Percentiles rank a stretch among this genome's conserved stretches.
phyloP scores from a whole-genome alignment of 176 grass and related monocot species.

The Alopecurus myosuroides region DNA sequence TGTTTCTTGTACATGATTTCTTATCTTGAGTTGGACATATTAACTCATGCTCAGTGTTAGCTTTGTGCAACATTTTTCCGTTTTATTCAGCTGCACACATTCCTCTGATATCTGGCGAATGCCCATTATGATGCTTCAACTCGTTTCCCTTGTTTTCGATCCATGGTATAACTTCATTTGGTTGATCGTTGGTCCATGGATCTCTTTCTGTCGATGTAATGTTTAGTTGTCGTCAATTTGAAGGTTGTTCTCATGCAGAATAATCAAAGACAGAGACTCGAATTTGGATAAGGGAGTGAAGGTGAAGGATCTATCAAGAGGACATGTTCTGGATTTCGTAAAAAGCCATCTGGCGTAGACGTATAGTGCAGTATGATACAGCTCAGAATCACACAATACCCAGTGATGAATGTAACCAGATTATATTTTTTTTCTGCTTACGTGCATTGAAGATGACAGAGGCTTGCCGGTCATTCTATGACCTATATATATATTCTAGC shows the following conservation, averaged over 20 bases:
- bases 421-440: constrained; percentile 62
- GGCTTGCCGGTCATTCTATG: constrained; percentile 32
- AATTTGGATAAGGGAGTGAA: constrained; percentile 61
- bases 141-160: too few relatives aligned
- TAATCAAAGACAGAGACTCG: constrained; percentile 56
- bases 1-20: constrained; percentile 10
- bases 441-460: constrained; percentile 43
- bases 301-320: constrained; percentile 66
- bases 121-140: too few relatives aligned
- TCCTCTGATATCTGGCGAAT: too few relatives aligned
- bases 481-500: constrained; percentile 1
- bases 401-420: constrained; percentile 51
- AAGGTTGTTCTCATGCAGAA: too few relatives aligned
- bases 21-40: not conserved
- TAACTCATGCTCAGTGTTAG: not conserved
- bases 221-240: too few relatives aligned
- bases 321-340: constrained; percentile 48
- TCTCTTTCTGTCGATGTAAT: too few relatives aligned
- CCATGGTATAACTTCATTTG: too few relatives aligned
- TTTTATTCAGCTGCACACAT: too few relatives aligned
- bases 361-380: constrained; percentile 62
- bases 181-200: too few relatives aligned
- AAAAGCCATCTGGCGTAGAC: constrained; percentile 36
- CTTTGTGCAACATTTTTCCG: not conserved
- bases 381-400: too few relatives aligned